Conservation (phyloP, 805 yeast genomes). For the Priceomyces castillae region DNA sequence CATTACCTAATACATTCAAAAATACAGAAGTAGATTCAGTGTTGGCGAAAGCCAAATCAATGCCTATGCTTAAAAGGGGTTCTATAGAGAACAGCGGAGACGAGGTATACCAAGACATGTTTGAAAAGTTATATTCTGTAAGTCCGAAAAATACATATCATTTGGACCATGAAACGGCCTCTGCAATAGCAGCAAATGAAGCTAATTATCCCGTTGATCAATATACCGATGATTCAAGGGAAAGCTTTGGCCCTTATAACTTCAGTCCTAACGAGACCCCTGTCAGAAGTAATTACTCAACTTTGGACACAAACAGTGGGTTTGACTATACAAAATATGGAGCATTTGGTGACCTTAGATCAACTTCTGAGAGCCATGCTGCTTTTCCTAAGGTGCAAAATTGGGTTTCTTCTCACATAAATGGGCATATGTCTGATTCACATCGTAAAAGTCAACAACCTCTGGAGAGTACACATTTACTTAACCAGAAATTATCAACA, state of each 20-base stretch:
- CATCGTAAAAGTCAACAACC: not conserved
- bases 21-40: not conserved
- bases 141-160: constrained; percentile 41
- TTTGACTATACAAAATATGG: too few relatives aligned
- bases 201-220: not conserved
- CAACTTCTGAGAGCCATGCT: constrained; percentile 4
- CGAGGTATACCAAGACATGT: constrained; percentile 21
- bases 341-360: constrained; percentile 7
- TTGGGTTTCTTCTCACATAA: too few relatives aligned
- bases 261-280: too few relatives aligned
- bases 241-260: not conserved
- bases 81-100: not conserved
- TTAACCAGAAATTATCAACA: constrained; percentile 4
- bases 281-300: too few relatives aligned
- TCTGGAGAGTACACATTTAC: constrained; percentile 1
- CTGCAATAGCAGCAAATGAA: not conserved
- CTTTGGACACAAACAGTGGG: too few relatives aligned
- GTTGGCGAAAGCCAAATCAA: constrained; percentile 4
- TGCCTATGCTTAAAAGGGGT: not conserved
- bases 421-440: constrained; percentile 2
- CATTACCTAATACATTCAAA: constrained; percentile 10
- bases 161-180: constrained; percentile 19
- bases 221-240: not conserved
- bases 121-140: constrained; percentile 39
- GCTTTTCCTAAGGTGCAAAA: constrained; percentile 20